phyloP scores from a whole-genome alignment of 768 basidiomycete species.

The Tubosaeta brunneosetosa region DNA sequence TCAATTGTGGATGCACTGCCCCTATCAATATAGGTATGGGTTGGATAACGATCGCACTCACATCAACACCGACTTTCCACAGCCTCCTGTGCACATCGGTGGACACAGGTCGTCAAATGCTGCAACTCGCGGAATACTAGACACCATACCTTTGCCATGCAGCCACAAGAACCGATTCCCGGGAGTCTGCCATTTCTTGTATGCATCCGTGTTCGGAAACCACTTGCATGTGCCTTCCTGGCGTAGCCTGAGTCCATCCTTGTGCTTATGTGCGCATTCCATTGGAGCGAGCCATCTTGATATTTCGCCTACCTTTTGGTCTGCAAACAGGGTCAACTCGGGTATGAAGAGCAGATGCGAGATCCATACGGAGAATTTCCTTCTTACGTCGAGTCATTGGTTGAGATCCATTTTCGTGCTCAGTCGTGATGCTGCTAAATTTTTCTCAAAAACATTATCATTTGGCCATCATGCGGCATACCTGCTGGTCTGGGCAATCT shows the following conservation, averaged over 20 bases:
- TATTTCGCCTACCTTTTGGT: neutral
- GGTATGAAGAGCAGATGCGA: no score
- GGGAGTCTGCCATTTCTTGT: neutral
- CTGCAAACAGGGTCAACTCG: neutral
- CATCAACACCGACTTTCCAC: slow-evolving; percentile 2
- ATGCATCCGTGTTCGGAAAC: neutral
- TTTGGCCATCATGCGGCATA: neutral
- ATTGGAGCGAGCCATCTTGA: slow-evolving; percentile 1
- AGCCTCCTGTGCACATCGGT: neutral
- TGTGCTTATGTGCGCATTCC: neutral
- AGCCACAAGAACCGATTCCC: slow-evolving; percentile 1
- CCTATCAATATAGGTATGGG: neutral
- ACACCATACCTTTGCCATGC: neutral
- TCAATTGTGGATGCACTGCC: slow-evolving; percentile 3
- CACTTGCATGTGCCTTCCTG: slow-evolving; percentile 2
- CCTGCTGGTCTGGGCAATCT: neutral
- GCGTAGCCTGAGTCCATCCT: neutral
- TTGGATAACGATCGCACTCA: neutral
- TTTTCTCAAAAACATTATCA: neutral
- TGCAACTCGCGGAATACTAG: neutral
- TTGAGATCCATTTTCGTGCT: neutral
- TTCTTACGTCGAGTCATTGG: neutral
- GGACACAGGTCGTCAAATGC: neutral
- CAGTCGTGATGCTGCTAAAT: neutral
- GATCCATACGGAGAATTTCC: neutral